phyloP scores from a whole-genome alignment of 2,329 filamentous ascomycete genomes.

The Plectosphaerella plurivora region DNA sequence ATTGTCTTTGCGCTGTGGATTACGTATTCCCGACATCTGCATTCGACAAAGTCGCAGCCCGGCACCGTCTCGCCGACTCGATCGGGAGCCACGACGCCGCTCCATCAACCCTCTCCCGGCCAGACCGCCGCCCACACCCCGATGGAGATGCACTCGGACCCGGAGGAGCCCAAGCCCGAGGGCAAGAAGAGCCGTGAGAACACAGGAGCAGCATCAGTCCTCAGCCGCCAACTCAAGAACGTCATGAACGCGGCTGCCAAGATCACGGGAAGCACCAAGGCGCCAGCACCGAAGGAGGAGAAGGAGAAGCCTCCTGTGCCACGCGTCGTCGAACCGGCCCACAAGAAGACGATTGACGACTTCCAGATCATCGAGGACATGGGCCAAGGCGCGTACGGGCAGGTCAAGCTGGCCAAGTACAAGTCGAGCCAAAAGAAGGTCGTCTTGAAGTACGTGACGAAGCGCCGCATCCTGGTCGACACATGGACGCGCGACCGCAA shows the following conservation, averaged over 20 bases:
- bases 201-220: conserved; percentile 32
- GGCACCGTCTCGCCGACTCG: conserved; percentile 60
- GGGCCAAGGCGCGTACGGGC: conserved; percentile 96
- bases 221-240: conserved; percentile 54
- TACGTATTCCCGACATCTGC: conserved; percentile 90
- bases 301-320: conserved; percentile 28
- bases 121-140: conserved; percentile 59
- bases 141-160: conserved; percentile 51
- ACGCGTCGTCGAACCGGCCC: conserved; percentile 28
- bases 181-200: not conserved
- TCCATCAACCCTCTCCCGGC: conserved; percentile 74
- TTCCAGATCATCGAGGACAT: conserved; percentile 95
- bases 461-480: conserved; percentile 92
- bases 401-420: conserved; percentile 90
- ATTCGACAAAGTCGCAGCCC: conserved; percentile 61
- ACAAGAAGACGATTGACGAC: conserved; percentile 83
- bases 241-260: conserved; percentile 50
- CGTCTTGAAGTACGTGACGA: conserved; percentile 96
- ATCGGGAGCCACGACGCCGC: conserved; percentile 64
- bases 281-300: conserved; percentile 19
- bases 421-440: conserved; percentile 78
- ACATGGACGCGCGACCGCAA: conserved; percentile 95
- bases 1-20: conserved; percentile 95
- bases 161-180: conserved; percentile 37
- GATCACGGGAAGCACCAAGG: conserved; percentile 36